Evolutionary conservation across 306 rosid genomes (phyloP).

Genomic region (Rosa lucieae): DNA sequence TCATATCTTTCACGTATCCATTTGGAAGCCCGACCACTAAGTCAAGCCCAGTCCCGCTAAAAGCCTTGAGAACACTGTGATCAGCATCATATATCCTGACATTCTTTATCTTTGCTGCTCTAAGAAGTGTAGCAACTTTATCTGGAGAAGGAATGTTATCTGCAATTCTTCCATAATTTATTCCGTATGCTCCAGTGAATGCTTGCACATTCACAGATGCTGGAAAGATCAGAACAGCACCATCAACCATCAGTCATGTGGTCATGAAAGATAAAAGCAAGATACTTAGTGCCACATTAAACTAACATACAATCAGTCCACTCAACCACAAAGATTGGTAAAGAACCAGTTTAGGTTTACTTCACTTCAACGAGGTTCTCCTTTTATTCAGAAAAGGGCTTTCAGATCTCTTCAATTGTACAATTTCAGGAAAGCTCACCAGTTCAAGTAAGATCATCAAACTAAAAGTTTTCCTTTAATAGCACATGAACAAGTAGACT

Average conservation of each 20-base stretch:
- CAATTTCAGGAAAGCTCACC: background rate
- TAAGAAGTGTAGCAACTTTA: conserved; percentile 81
- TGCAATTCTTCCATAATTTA: conserved; percentile 88
- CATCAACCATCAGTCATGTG: conserved; percentile 29
- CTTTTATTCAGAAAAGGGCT: background rate
- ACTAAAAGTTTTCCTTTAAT: background rate
- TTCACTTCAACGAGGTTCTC: background rate
- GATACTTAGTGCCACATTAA: background rate
- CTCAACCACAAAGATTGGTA: background rate
- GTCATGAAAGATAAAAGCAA: background rate
- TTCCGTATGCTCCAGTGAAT: conserved; percentile 90
- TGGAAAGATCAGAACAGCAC: conserved; percentile 32
- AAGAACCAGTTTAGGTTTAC: background rate
- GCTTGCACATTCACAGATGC: conserved; percentile 55
- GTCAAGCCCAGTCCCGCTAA: conserved; percentile 86
- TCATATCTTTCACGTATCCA: conserved; percentile 64
- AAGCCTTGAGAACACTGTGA: conserved; percentile 85
- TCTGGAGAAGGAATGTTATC: conserved; percentile 91
- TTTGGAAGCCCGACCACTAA: conserved; percentile 79
- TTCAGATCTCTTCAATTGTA: background rate
- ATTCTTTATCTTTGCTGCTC: conserved; percentile 79
- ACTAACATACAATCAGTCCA: background rate
- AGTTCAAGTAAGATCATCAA: background rate
- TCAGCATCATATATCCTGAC: conserved; percentile 84
- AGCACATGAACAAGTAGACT: background rate